Evolutionary conservation across 352 stramenopile species (phyloP).

Genomic region (Aphanomyces stellatus): DNA sequence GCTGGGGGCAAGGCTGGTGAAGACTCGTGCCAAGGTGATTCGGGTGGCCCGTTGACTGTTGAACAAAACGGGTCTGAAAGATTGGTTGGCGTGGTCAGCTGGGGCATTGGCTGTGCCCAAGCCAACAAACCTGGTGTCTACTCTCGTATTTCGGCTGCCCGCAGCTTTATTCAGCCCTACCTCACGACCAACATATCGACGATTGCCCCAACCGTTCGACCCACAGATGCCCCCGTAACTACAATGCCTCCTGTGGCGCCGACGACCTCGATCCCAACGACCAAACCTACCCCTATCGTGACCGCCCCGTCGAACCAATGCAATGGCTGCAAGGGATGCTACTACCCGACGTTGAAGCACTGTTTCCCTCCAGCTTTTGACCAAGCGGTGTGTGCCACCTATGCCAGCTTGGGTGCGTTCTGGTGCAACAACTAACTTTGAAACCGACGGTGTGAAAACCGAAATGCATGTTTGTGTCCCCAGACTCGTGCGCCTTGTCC

Average conservation of each 20-base stretch:
- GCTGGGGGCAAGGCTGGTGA: conserved; percentile 35
- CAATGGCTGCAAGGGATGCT: not conserved
- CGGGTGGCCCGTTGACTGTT: conserved; percentile 32
- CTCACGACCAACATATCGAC: too few species aligned
- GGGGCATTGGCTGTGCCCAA: conserved; percentile 42
- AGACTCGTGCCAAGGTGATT: conserved; percentile 51
- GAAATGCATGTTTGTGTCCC: too few species aligned
- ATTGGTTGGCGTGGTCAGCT: conserved; percentile 47
- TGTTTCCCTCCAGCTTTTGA: not conserved
- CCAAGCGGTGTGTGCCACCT: not conserved
- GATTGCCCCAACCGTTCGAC: too few species aligned
- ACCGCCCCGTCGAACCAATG: too few species aligned
- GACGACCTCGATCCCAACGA: not conserved
- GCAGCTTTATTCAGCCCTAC: not conserved
- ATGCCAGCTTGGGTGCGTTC: not conserved
- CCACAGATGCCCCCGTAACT: not conserved
- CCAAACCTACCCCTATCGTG: too few species aligned
- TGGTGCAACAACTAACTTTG: not conserved
- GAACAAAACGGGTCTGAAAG: conserved; percentile 22
- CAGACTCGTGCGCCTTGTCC: too few species aligned
- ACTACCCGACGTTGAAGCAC: not conserved
- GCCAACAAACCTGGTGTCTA: conserved; percentile 39
- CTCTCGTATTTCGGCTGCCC: conserved; percentile 27
- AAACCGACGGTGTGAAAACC: too few species aligned
- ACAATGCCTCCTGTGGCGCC: not conserved